Percentiles rank a stretch among this genome's conserved stretches.
Conservation (phyloP, 495 filamentous ascomycete genomes). For the Physcia stellaris region DNA sequence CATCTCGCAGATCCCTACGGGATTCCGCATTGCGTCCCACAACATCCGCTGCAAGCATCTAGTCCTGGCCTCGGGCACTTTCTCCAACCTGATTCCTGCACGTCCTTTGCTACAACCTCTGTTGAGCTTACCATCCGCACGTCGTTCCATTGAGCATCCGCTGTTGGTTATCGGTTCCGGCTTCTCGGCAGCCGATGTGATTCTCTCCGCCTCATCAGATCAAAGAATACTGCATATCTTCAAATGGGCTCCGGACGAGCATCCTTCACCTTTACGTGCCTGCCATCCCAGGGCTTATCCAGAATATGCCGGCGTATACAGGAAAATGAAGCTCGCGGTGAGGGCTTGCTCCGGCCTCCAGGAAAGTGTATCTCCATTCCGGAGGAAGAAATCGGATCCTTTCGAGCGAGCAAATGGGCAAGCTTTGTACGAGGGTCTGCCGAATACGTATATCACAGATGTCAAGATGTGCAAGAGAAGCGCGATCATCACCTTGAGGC, state of each 20-base stretch:
- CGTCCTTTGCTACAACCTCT: constrained; percentile 33
- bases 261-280: constrained; percentile 43
- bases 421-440: constrained; percentile 41
- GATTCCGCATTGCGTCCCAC: constrained; percentile 41
- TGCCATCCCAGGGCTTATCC: constrained; percentile 56
- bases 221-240: constrained; percentile 49
- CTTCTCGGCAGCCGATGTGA: constrained; percentile 51
- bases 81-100: constrained; percentile 41
- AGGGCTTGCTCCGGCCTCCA: constrained; percentile 11
- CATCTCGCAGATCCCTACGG: constrained; percentile 30
- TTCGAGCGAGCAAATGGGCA: constrained; percentile 34
- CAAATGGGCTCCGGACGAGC: constrained; percentile 43
- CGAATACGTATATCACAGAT: constrained; percentile 38
- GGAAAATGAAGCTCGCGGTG: constrained; percentile 45
- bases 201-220: constrained; percentile 36
- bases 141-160: constrained; percentile 18
- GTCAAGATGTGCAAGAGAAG: constrained; percentile 24
- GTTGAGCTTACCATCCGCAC: constrained; percentile 8
- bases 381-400: constrained; percentile 25
- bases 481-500: constrained; percentile 33
- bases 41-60: constrained; percentile 44
- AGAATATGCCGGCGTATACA: constrained; percentile 51
- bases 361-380: constrained; percentile 7
- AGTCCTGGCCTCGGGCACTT: constrained; percentile 51
- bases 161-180: constrained; percentile 50